phyloP scores from a whole-genome alignment of 2,329 filamentous ascomycete genomes.

The Periconia macrospinosa region DNA sequence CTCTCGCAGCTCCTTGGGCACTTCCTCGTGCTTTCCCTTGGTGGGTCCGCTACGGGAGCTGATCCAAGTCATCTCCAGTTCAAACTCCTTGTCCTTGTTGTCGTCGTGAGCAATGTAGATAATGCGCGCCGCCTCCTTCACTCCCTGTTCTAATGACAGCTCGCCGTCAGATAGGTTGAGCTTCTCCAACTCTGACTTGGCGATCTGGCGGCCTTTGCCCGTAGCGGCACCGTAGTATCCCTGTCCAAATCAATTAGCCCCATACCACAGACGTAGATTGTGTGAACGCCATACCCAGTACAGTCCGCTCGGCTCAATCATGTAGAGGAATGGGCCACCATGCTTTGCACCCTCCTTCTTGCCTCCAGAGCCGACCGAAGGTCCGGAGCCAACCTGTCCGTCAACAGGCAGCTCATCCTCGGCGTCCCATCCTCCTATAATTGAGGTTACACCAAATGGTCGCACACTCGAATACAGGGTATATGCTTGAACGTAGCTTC shows the following conservation, averaged over 20 bases:
- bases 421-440: conserved; percentile 90
- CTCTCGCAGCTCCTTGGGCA: conserved; percentile 85
- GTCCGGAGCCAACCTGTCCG: conserved; percentile 84
- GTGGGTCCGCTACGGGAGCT: conserved; percentile 82
- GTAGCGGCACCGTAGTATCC: conserved; percentile 98
- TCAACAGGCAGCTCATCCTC: conserved; percentile 84
- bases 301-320: conserved; percentile 96
- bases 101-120: conserved; percentile 98
- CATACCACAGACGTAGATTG: background rate
- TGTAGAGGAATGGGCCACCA: conserved; percentile 93
- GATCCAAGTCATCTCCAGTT: conserved; percentile 99
- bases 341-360: conserved; percentile 74
- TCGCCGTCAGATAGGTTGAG: conserved; percentile 79
- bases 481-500: conserved; percentile 94
- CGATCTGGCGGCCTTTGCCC: conserved; percentile 93
- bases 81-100: conserved; percentile 99
- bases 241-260: conserved; percentile 40
- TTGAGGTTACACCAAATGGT: conserved; percentile 94
- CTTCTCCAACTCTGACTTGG: conserved; percentile 98
- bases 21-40: conserved; percentile 89
- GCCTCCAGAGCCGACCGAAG: conserved; percentile 77
- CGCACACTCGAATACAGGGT: conserved; percentile 96
- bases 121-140: conserved; percentile 95
- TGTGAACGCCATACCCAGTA: conserved; percentile 70
- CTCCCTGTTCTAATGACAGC: conserved; percentile 79